phyloP scores from a whole-genome alignment of 1,284 basidiomycete species.

The Cutaneotrichosporon cutaneum region DNA sequence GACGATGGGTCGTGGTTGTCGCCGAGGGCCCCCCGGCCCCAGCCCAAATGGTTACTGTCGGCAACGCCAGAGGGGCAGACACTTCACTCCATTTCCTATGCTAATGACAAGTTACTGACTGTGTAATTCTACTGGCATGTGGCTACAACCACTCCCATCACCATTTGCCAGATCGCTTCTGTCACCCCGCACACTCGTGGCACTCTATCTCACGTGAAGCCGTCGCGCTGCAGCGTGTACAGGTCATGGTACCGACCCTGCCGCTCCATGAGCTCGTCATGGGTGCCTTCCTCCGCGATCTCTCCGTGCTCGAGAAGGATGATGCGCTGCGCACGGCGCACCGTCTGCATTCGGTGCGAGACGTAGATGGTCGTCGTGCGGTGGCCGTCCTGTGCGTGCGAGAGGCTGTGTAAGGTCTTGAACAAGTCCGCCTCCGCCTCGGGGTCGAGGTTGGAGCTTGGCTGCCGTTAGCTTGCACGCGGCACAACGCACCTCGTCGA shows the following conservation, averaged over 20 bases:
- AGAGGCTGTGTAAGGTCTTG: slow-evolving; percentile 43
- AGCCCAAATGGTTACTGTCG: too few species aligned
- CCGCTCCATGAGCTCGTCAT: slow-evolving; percentile 65
- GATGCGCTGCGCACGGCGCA: slow-evolving; percentile 52
- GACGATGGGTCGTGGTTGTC: too few species aligned
- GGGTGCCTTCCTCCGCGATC: slow-evolving; percentile 75
- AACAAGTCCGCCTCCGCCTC: slow-evolving; percentile 75
- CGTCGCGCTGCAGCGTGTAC: slow-evolving; percentile 33
- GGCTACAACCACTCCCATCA: background rate
- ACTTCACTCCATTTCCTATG: background rate
- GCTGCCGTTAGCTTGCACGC: slow-evolving; percentile 52
- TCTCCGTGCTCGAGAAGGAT: slow-evolving; percentile 82
- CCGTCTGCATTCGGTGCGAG: slow-evolving; percentile 65
- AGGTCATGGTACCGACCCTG: slow-evolving; percentile 39
- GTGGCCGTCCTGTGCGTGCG: slow-evolving; percentile 13
- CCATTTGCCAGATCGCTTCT: too few species aligned
- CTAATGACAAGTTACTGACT: background rate
- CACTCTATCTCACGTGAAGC: slow-evolving; percentile 21
- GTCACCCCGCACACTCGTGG: too few species aligned
- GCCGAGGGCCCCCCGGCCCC: too few species aligned
- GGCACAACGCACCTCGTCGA: slow-evolving; percentile 61
- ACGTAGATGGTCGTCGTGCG: slow-evolving; percentile 73
- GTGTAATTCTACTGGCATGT: background rate
- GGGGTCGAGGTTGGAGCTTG: slow-evolving; percentile 56
- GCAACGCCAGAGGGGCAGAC: background rate